phyloP scores from a whole-genome alignment of 257 asterid species.

The Mitragyna speciosa region DNA sequence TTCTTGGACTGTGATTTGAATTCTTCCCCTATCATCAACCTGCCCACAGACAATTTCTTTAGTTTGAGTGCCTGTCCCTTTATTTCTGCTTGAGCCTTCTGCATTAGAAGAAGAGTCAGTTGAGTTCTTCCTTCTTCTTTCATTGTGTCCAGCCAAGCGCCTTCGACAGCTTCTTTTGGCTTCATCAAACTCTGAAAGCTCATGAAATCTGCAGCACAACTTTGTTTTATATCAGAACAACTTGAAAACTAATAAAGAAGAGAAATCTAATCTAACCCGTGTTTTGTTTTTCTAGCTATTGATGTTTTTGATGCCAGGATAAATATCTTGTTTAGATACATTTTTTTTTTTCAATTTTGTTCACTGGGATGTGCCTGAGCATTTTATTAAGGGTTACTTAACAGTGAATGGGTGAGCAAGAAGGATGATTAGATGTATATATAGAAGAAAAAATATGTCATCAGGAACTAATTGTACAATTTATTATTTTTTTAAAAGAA shows the following conservation, averaged over 20 bases:
- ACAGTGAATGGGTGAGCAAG: not conserved
- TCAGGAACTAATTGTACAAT: not conserved
- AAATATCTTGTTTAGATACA: too few species aligned
- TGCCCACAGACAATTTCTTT: slow-evolving; percentile 47
- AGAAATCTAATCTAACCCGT: not conserved
- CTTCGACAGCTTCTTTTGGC: slow-evolving; percentile 41
- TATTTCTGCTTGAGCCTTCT: slow-evolving; percentile 37
- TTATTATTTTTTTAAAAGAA: too few species aligned
- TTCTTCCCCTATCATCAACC: slow-evolving; percentile 45
- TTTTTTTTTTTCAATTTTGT: not conserved
- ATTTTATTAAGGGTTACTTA: not conserved
- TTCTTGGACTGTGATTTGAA: slow-evolving; percentile 45
- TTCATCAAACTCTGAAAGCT: slow-evolving; percentile 38
- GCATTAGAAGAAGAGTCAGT: slow-evolving; percentile 30
- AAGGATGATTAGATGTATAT: not conserved
- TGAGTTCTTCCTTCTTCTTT: slow-evolving; percentile 64
- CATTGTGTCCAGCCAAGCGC: slow-evolving; percentile 57
- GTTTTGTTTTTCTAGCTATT: not conserved
- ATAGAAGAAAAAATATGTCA: not conserved
- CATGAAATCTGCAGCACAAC: slow-evolving; percentile 29
- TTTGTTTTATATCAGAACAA: not conserved
- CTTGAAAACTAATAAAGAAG: not conserved
- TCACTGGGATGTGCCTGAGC: not conserved
- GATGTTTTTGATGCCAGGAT: too few species aligned
- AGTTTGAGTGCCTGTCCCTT: slow-evolving; percentile 21